Evolutionary conservation across 2,329 filamentous ascomycete species (phyloP), one percentile per base, ranked within the genome.

Genomic region (Akanthomyces muscarius): DNA sequence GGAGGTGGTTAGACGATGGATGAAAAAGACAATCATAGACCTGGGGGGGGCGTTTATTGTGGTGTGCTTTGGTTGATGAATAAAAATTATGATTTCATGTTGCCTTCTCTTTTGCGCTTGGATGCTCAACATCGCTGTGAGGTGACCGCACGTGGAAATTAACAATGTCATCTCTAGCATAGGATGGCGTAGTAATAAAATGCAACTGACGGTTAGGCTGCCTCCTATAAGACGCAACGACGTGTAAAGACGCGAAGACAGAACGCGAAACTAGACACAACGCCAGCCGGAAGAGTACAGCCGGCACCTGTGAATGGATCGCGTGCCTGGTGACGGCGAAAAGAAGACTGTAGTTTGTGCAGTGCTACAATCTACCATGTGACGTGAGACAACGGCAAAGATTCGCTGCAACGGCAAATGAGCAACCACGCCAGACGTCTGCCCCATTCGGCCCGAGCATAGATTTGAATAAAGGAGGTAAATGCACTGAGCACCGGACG

Each of bases 1-100:
- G 73, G 73, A 61, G 78, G 78, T 72, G 78, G 78, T 75, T 80
- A 75, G 71, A 68, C 38, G 56, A 44, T 30, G 28, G 23, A 53
- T 50, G 45, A 56, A 42, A 38, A 51, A 21, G 41, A 63, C 54
- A 50, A 58, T 33, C 16, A 63, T 60, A 55, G 54, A 63, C 14
- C 23, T 44, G 48, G 52, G 45, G 45, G 52, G 36, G 60, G 62
- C 62, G 62, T 63, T 63, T 44, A 14, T 48, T 13, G 30, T 60
- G 47, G 54, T 58, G 11, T 47, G n/a, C 23, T 63, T 63, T 36
- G 14, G 33, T 58, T 63, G 36, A 11, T 63, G 4, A 38, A 36
- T 47, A n/a, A 48, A 45, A 25, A 16, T 47, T 38, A 57, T 25
- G 33, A 14, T 55, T 55, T 36, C 21, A 18, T n/a, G 5, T 21